Conservation (phyloP, 352 stramenopile species). For the Phytophthora multivora region DNA sequence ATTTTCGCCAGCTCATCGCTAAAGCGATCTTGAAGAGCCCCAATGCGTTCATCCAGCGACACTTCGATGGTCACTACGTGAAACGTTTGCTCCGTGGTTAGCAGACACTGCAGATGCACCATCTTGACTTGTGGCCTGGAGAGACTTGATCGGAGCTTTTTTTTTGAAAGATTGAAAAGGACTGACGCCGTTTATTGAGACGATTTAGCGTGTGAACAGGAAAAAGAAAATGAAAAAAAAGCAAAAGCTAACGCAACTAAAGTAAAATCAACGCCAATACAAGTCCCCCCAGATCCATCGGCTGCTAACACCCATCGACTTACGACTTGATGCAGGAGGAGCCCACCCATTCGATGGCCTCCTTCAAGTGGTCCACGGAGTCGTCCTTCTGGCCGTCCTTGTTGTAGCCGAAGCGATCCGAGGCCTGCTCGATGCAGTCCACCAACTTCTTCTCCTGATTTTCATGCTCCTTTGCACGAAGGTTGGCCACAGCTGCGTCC, state of each 20-base stretch:
- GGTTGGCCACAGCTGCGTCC: slow-evolving; percentile 16
- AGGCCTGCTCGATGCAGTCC: slow-evolving; percentile 37
- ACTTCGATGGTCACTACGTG: slow-evolving; percentile 11
- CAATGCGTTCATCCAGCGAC: slow-evolving; percentile 17
- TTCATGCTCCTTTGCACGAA: slow-evolving; percentile 23
- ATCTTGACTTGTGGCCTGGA: slow-evolving; percentile 16
- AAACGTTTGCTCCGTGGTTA: slow-evolving; percentile 7
- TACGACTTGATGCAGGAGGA: slow-evolving; percentile 30
- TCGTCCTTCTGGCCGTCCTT: slow-evolving; percentile 5
- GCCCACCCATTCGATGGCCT: slow-evolving; percentile 36
- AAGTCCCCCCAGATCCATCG: not conserved
- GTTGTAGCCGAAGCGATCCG: slow-evolving; percentile 26
- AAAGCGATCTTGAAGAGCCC: slow-evolving; percentile 18
- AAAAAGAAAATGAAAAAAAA: slow-evolving; percentile 1
- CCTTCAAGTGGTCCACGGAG: slow-evolving; percentile 22
- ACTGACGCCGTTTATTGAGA: slow-evolving; percentile 15
- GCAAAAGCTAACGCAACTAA: slow-evolving; percentile 13
- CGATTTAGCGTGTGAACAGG: not conserved
- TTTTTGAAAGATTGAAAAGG: slow-evolving; percentile 19
- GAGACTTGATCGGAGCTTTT: not conserved
- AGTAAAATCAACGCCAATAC: slow-evolving; percentile 8
- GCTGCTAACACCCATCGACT: not conserved
- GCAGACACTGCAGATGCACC: slow-evolving; percentile 27
- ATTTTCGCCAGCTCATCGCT: not conserved
- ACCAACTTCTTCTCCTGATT: slow-evolving; percentile 33